Evolutionary conservation across 2,329 filamentous ascomycete species (phyloP), one percentile per base, ranked within the genome.

Genomic region (Fusarium austroafricanum): DNA sequence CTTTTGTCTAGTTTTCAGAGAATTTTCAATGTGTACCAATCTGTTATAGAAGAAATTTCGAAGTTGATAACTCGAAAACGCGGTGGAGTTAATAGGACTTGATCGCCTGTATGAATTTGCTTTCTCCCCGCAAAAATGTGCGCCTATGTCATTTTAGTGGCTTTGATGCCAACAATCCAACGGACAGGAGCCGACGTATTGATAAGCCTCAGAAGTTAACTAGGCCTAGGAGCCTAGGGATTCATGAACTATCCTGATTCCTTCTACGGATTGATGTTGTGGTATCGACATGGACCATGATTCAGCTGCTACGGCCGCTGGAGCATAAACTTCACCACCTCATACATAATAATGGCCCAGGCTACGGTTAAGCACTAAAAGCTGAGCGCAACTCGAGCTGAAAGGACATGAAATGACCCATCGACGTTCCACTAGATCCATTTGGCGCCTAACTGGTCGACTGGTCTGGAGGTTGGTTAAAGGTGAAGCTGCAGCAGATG

Each of bases 61-160:
- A 63, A 63, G 47, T 33, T 40, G 44, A 47, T 49, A 38, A 50
- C 52, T 38, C 37, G 44, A 40, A 26, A 38, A 8, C 18, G 21
- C 37, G 21, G 66, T 69, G 66, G 61, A 63, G 65, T 69, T 69
- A 37, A 58, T 18, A 37, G 47, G 51, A 60, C 54, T 66, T 31
- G 55, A 66, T 50, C 21, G 20, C 28, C 39, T 43, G 51, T n/a
- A 57, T 69, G 35, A 66, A 66, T 61, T 61, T 60, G 40, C 38
- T 40, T 20, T 20, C 55, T 37, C 61, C 66, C 61, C 65, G 65
- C 71, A 71, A 65, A 71, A 64, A 56, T 51, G 47, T 67, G 55
- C 33, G 53, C 43, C 52, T 54, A 65, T 70, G 61, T 52, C 69
- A 71, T 73, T 73, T 73, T 73, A 73, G 71, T 50, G 71, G 55